Evolutionary conservation across 2,329 filamentous ascomycete species (phyloP).

Genomic region (Hansfordia pulvinata): DNA sequence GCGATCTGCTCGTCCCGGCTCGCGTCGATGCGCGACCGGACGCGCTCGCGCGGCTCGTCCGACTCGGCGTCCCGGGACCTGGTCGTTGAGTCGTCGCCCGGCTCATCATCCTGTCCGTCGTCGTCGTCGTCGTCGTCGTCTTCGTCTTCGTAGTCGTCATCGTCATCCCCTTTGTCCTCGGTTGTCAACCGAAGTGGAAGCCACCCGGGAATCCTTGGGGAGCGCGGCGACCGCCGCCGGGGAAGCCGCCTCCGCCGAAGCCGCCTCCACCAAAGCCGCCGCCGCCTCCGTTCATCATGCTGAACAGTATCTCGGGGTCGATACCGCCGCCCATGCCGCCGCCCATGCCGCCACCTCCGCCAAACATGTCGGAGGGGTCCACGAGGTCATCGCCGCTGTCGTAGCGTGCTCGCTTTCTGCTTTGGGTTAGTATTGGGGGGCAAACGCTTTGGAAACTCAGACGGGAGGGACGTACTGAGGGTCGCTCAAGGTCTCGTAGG

Average conservation of each 20-base stretch:
- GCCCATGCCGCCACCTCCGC: slow-evolving; percentile 34
- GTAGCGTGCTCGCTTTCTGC: slow-evolving; percentile 74
- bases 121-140: slow-evolving; percentile 19
- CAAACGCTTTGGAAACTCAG: slow-evolving; percentile 1
- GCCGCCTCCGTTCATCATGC: slow-evolving; percentile 64
- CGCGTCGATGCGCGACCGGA: slow-evolving; percentile 5
- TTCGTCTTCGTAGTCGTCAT: slow-evolving; percentile 14
- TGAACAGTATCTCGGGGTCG: slow-evolving; percentile 67
- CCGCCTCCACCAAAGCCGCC: slow-evolving; percentile 40
- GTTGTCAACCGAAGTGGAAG: slow-evolving; percentile 44
- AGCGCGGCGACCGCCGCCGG: slow-evolving; percentile 28
- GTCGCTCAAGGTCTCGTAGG: slow-evolving; percentile 91
- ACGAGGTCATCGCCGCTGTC: slow-evolving; percentile 87
- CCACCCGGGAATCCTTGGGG: slow-evolving; percentile 30
- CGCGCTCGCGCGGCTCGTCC: slow-evolving; percentile 4
- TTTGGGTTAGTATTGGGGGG: slow-evolving; percentile 4
- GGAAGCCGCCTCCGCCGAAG: slow-evolving; percentile 38
- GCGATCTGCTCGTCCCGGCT: slow-evolving; percentile 10
- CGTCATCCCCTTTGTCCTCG: slow-evolving; percentile 17
- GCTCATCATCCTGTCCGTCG: slow-evolving; percentile 10
- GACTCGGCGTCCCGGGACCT: slow-evolving; percentile 6
- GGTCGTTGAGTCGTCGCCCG: slow-evolving; percentile 1
- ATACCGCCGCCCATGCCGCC: slow-evolving; percentile 54
- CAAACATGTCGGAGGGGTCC: slow-evolving; percentile 79
- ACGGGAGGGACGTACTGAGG: slow-evolving; percentile 53